Evolutionary conservation across 371 early-diverging fungal genomes (phyloP).

Genomic region (Mitosporidium daphniae): DNA sequence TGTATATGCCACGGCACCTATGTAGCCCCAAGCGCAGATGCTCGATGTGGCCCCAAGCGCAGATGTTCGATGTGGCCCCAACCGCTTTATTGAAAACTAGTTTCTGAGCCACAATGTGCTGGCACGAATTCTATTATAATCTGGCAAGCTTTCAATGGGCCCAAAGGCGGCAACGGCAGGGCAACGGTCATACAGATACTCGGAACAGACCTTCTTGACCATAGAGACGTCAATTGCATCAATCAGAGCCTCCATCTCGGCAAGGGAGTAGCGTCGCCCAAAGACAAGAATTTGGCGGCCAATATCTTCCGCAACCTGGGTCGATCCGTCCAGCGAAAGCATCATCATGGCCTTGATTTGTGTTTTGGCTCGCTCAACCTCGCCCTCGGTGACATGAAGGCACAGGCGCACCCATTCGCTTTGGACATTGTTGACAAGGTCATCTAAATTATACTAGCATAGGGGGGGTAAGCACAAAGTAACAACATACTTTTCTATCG

Average conservation of each 20-base stretch:
- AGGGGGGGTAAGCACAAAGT: background rate
- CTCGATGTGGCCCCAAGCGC: too few species aligned
- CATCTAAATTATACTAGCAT: conserved; percentile 17
- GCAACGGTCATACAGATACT: conserved; percentile 55
- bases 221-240: conserved; percentile 36
- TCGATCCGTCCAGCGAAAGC: conserved; percentile 53
- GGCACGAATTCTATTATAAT: conserved; percentile 1
- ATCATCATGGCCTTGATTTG: conserved; percentile 70
- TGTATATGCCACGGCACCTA: too few species aligned
- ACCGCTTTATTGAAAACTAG: too few species aligned
- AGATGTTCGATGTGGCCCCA: too few species aligned
- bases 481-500: conserved; percentile 8
- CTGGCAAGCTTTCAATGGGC: conserved; percentile 14
- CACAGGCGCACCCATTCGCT: conserved; percentile 62
- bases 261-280: conserved; percentile 39
- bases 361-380: conserved; percentile 80
- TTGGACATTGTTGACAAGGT: conserved; percentile 36
- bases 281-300: conserved; percentile 66
- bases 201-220: conserved; percentile 39
- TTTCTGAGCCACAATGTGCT: background rate
- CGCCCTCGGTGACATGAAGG: conserved; percentile 40
- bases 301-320: conserved; percentile 71
- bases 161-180: conserved; percentile 64
- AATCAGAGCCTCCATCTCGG: conserved; percentile 34
- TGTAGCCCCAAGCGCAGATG: too few species aligned